phyloP scores from a whole-genome alignment of 2,329 filamentous ascomycete species.

The Sordariomycetes sp. region DNA sequence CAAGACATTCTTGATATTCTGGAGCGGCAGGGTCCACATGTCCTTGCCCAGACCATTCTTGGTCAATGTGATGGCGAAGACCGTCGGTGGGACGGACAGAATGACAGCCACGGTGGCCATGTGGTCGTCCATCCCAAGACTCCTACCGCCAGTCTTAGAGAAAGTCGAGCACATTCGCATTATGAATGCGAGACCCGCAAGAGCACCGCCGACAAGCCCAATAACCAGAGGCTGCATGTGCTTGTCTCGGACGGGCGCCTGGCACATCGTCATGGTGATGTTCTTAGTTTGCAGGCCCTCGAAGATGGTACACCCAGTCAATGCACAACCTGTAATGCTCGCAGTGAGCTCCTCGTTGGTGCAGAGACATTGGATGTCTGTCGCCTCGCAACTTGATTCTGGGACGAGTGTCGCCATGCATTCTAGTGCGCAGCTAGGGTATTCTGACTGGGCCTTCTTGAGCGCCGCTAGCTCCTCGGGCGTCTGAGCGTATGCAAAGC shows the following conservation, averaged over 20 bases:
- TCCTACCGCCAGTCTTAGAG: constrained; percentile 12
- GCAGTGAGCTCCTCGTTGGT: constrained; percentile 11
- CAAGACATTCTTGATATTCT: constrained; percentile 36
- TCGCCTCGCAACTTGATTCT: not conserved
- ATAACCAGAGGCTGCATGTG: constrained; percentile 19
- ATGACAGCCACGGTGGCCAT: constrained; percentile 16
- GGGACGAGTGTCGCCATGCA: constrained; percentile 8
- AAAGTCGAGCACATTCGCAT: constrained; percentile 17
- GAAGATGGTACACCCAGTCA: constrained; percentile 9
- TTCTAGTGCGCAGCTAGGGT: constrained; percentile 8
- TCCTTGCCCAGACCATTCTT: constrained; percentile 41
- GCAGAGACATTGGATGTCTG: constrained; percentile 12
- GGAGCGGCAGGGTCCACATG: constrained; percentile 35
- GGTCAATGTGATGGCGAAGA: constrained; percentile 26
- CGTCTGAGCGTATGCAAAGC: constrained; percentile 2
- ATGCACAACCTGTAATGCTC: constrained; percentile 10
- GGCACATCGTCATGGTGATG: constrained; percentile 15
- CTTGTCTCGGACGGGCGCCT: constrained; percentile 15
- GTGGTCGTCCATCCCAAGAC: constrained; percentile 25
- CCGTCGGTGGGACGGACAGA: constrained; percentile 16
- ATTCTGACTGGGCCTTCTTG: constrained; percentile 3
- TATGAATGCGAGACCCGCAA: constrained; percentile 26
- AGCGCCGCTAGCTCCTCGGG: not conserved
- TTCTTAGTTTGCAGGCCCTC: constrained; percentile 13
- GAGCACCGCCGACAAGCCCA: constrained; percentile 22